Evolutionary conservation across 2,329 filamentous ascomycete genomes (phyloP).

Genomic region (Paecilomyces sp.): DNA sequence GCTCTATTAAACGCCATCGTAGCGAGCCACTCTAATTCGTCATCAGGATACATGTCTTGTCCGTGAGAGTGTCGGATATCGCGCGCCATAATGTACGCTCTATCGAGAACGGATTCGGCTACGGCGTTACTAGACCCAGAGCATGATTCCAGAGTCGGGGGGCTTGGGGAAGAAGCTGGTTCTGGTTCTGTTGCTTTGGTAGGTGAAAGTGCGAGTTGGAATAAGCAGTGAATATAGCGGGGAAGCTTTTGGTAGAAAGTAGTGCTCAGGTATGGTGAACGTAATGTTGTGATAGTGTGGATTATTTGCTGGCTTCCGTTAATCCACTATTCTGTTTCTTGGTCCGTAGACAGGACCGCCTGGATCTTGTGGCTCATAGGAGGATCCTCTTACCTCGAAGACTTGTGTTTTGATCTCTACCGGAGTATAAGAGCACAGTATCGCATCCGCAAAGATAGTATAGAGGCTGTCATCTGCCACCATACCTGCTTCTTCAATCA

Average conservation of each 20-base stretch:
- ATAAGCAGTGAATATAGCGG: slow-evolving; percentile 72
- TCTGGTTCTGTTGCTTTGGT: not conserved
- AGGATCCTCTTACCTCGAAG: slow-evolving; percentile 35
- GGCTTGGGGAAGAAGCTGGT: slow-evolving; percentile 41
- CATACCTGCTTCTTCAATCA: slow-evolving; percentile 44
- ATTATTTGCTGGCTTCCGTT: slow-evolving; percentile 56
- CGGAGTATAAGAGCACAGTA: slow-evolving; percentile 50
- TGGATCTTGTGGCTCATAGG: too few species aligned
- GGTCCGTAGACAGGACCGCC: too few species aligned
- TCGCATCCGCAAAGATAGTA: slow-evolving; percentile 59
- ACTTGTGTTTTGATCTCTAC: slow-evolving; percentile 8
- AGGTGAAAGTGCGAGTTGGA: slow-evolving; percentile 49
- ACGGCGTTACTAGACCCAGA: slow-evolving; percentile 6
- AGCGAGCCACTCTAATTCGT: slow-evolving; percentile 53
- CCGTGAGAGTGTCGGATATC: slow-evolving; percentile 26
- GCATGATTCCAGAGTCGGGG: slow-evolving; percentile 3
- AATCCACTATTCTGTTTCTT: not conserved
- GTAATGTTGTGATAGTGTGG: slow-evolving; percentile 52
- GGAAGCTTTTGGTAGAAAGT: slow-evolving; percentile 49
- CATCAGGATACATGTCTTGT: slow-evolving; percentile 36
- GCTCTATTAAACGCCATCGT: slow-evolving; percentile 49
- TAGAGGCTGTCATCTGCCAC: slow-evolving; percentile 39
- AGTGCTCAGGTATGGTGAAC: slow-evolving; percentile 37
- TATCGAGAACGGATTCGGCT: slow-evolving; percentile 28
- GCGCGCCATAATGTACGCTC: slow-evolving; percentile 19